Percentiles rank a stretch among this genome's conserved stretches.
These are phyloP conservation scores for Ceratocystis smalleyi DNA, from an alignment of 2,329 filamentous ascomycete species.

Conservation along the genomic window DNA sequence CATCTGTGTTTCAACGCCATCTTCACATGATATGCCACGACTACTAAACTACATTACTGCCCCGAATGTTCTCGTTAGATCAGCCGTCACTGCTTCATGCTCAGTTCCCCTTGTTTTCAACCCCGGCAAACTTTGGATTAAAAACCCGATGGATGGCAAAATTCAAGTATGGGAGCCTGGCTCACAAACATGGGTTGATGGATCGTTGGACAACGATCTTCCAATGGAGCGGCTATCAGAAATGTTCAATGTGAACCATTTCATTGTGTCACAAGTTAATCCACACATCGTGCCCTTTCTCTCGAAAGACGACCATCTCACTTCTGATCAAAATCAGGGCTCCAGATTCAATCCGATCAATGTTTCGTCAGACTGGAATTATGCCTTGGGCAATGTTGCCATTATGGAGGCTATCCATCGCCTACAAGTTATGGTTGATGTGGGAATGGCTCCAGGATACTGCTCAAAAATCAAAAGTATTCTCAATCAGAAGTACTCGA, in stretches of 20 bases:
- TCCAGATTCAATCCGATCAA: neutral
- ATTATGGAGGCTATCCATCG: conserved; percentile 68
- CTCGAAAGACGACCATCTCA: conserved; percentile 50
- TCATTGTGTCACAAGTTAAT: conserved; percentile 94
- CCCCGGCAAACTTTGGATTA: conserved; percentile 62
- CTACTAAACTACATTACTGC: conserved; percentile 87
- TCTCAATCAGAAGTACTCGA: conserved; percentile 79
- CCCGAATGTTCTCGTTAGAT: conserved; percentile 91
- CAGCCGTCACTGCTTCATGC: conserved; percentile 87
- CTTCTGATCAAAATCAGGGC: conserved; percentile 20
- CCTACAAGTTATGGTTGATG: conserved; percentile 62
- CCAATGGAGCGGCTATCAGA: conserved; percentile 80
- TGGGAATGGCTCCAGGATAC: conserved; percentile 65
- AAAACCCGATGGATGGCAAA: conserved; percentile 65
- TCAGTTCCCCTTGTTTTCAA: conserved; percentile 81
- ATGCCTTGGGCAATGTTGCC: conserved; percentile 53
- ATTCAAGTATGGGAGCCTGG: conserved; percentile 73
- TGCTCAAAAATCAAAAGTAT: conserved; percentile 67
- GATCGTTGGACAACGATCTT: conserved; percentile 85
- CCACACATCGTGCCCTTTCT: conserved; percentile 85
- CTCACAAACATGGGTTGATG: conserved; percentile 79
- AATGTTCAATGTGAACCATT: conserved; percentile 97
- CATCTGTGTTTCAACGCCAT: conserved; percentile 80
- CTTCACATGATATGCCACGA: conserved; percentile 71
- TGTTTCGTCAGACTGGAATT: conserved; percentile 38